phyloP scores from a whole-genome alignment of 345 rosid species.

The Anastatica hierochuntica region DNA sequence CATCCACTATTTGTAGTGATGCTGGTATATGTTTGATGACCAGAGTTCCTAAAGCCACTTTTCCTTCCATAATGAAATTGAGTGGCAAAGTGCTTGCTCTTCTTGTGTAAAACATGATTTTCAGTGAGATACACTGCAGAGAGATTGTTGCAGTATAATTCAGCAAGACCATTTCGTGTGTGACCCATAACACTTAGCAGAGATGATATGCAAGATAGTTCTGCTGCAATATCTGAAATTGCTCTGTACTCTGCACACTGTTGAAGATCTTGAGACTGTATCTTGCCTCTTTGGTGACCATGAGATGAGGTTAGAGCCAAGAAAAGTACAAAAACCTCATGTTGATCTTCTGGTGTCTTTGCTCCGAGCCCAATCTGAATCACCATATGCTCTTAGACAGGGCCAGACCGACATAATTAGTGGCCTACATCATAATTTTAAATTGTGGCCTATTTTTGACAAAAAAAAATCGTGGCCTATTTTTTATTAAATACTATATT shows the following conservation, averaged over 20 bases:
- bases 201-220: not conserved
- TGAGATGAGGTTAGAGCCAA: not conserved
- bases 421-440: no score
- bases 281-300: not conserved
- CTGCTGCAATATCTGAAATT: not conserved
- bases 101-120: not conserved
- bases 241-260: not conserved
- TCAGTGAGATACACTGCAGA: not conserved
- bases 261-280: not conserved
- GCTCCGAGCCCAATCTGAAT: not conserved
- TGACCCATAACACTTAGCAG: not conserved
- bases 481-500: not conserved
- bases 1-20: not conserved
- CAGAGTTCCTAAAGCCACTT: not conserved
- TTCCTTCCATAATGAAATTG: not conserved
- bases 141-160: not conserved
- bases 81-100: not conserved
- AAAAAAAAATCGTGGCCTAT: no score
- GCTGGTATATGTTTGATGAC: not conserved
- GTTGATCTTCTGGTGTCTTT: not conserved
- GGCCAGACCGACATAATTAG: no score
- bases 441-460: no score
- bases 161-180: not conserved
- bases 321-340: not conserved
- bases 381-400: not conserved